phyloP scores from a whole-genome alignment of 768 basidiomycete species.

The Pisolithus tinctorius region DNA sequence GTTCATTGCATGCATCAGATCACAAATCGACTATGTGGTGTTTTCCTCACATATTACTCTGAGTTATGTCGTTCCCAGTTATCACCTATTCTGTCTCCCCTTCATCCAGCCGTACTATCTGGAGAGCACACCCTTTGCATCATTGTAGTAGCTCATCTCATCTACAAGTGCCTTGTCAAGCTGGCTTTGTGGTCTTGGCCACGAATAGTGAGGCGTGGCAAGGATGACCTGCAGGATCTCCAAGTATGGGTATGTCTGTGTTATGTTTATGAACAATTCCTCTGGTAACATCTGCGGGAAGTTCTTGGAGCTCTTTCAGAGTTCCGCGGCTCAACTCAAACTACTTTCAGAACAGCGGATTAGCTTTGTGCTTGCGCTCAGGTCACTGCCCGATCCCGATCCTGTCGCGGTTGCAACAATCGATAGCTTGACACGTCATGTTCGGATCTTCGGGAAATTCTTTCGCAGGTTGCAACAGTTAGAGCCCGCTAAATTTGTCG shows the following conservation, averaged over 20 bases:
- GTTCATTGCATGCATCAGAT: slow-evolving; percentile 9
- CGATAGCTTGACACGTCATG: slow-evolving; percentile 58
- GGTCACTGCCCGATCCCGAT: slow-evolving; percentile 25
- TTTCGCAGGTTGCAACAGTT: slow-evolving; percentile 72
- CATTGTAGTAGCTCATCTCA: slow-evolving; percentile 54
- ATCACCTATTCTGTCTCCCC: slow-evolving; percentile 25
- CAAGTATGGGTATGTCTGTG: slow-evolving; percentile 45
- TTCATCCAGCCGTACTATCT: slow-evolving; percentile 30
- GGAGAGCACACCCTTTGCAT: slow-evolving; percentile 36
- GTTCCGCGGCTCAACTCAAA: slow-evolving; percentile 50
- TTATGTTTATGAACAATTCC: neutral
- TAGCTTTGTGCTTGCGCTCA: slow-evolving; percentile 40
- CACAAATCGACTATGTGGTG: slow-evolving; percentile 34
- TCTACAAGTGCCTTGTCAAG: slow-evolving; percentile 71
- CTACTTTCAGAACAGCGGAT: slow-evolving; percentile 53
- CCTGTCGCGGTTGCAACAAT: slow-evolving; percentile 41
- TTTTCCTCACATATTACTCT: slow-evolving; percentile 59
- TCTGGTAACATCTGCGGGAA: slow-evolving; percentile 21
- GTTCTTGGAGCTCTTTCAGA: slow-evolving; percentile 58
- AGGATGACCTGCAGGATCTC: slow-evolving; percentile 38
- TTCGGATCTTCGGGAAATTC: slow-evolving; percentile 71
- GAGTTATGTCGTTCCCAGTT: slow-evolving; percentile 32
- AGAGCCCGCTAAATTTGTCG: slow-evolving; percentile 49
- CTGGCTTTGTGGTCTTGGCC: slow-evolving; percentile 70
- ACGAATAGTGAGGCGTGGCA: slow-evolving; percentile 35